phyloP scores from a whole-genome alignment of 192 early-diverging fungal genomes.

The Podila clonocystis region DNA sequence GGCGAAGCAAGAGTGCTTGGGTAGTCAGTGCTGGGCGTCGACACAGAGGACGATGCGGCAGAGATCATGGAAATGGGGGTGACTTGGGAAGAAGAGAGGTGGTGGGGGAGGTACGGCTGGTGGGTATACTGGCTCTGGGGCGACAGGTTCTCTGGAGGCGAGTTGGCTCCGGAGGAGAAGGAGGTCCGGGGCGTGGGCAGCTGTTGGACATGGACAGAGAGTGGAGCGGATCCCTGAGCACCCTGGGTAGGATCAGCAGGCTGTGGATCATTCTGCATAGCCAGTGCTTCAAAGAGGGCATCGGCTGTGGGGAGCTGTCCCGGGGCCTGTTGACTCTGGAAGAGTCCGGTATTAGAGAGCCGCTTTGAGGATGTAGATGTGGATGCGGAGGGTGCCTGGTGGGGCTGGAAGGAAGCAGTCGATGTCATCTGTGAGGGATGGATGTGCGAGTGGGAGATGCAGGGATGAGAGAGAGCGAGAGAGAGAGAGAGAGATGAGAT shows the following conservation, averaged over 20 bases:
- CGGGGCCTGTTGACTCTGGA: background rate
- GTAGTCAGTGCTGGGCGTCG: slow-evolving; percentile 12
- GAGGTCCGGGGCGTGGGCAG: slow-evolving; percentile 48
- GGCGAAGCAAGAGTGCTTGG: slow-evolving; percentile 48
- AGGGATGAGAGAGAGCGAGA: background rate
- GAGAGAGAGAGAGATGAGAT: too few relatives aligned
- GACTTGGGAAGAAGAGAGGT: slow-evolving; percentile 8
- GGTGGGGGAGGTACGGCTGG: slow-evolving; percentile 13
- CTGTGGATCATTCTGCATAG: slow-evolving; percentile 18
- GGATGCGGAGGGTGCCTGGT: background rate
- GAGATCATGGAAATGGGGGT: slow-evolving; percentile 13
- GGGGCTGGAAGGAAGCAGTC: slow-evolving; percentile 11
- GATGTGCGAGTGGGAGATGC: background rate
- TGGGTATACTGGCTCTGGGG: slow-evolving; percentile 16
- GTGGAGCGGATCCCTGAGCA: slow-evolving; percentile 1
- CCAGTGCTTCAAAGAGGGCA: slow-evolving; percentile 35
- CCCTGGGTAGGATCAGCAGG: background rate
- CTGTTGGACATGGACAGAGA: slow-evolving; percentile 45
- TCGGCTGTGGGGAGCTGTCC: slow-evolving; percentile 34
- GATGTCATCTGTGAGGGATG: slow-evolving; percentile 6
- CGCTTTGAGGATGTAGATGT: slow-evolving; percentile 3
- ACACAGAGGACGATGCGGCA: slow-evolving; percentile 10
- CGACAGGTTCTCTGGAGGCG: slow-evolving; percentile 43
- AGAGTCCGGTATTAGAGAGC: background rate
- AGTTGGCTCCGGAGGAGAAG: slow-evolving; percentile 43